Evolutionary conservation across 2,329 filamentous ascomycete genomes (phyloP).

Genomic region (Penicillium sp.): DNA sequence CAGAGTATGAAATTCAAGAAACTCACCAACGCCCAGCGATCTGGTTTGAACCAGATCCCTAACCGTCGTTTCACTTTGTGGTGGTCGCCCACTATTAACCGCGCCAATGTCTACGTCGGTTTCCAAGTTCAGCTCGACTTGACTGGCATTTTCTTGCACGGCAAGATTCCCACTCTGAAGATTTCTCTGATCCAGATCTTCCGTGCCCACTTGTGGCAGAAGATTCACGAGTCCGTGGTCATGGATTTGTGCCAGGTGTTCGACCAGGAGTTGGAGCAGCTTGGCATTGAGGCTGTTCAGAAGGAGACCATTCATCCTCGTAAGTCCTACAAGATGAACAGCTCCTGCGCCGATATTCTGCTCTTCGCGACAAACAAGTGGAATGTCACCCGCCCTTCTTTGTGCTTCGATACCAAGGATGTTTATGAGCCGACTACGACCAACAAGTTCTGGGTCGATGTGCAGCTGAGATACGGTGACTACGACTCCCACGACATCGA

Average conservation of each 20-base stretch:
- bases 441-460: constrained; percentile 99
- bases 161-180: constrained; percentile 97
- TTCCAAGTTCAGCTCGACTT: constrained; percentile 98
- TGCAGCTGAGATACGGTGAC: constrained; percentile 93
- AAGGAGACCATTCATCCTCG: constrained; percentile 98
- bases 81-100: constrained; percentile 94
- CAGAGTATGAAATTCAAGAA: constrained; percentile 95
- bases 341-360: constrained; percentile 94
- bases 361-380: constrained; percentile 98
- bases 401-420: constrained; percentile 95
- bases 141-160: constrained; percentile 98
- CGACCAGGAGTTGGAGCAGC: constrained; percentile 91
- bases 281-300: constrained; percentile 96
- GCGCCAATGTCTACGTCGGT: constrained; percentile 97
- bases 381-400: constrained; percentile 92
- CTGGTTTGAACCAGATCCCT: constrained; percentile 96
- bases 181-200: constrained; percentile 99
- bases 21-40: constrained; percentile 92
- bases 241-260: constrained; percentile 99
- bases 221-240: constrained; percentile 97
- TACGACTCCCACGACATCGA: constrained; percentile 99
- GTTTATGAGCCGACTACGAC: constrained; percentile 90
- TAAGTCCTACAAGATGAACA: constrained; percentile 99
- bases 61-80: constrained; percentile 98
- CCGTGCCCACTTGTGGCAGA: constrained; percentile 99